Conservation (phyloP, 352 stramenopile genomes). For the Phytophthora pisi region DNA sequence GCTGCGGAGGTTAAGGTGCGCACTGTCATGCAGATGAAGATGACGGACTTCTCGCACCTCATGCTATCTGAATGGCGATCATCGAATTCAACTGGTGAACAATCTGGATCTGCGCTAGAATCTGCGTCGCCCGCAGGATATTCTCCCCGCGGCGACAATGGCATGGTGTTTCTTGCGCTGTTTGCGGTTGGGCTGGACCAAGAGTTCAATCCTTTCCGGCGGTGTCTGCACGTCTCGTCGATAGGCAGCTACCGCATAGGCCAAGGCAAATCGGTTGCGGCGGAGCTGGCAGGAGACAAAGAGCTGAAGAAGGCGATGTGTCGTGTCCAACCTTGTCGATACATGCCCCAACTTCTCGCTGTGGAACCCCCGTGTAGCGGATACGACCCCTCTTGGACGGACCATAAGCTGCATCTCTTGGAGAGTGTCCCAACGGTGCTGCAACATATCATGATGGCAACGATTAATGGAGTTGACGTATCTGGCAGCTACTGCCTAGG, state of each 20-base stretch:
- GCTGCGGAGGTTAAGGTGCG: slow-evolving; percentile 54
- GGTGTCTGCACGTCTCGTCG: slow-evolving; percentile 61
- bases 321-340: slow-evolving; percentile 43
- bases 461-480: slow-evolving; percentile 52
- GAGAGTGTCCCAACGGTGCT: slow-evolving; percentile 67
- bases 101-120: not conserved
- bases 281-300: slow-evolving; percentile 34
- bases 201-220: slow-evolving; percentile 67
- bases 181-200: slow-evolving; percentile 69
- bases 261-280: slow-evolving; percentile 19
- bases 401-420: slow-evolving; percentile 56
- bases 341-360: slow-evolving; percentile 54
- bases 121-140: not conserved
- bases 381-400: slow-evolving; percentile 44
- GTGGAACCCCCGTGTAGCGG: slow-evolving; percentile 49
- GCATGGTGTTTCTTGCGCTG: slow-evolving; percentile 46
- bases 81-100: slow-evolving; percentile 4
- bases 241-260: slow-evolving; percentile 17
- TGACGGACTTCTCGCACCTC: slow-evolving; percentile 61
- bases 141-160: slow-evolving; percentile 1
- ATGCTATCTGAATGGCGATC: slow-evolving; percentile 60
- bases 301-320: slow-evolving; percentile 49
- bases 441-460: slow-evolving; percentile 70
- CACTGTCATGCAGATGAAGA: slow-evolving; percentile 60
- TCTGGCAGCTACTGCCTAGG: slow-evolving; percentile 40